A percentile compares a stretch with the other conserved stretches of the same genome.
Evolutionary conservation across 2,329 filamentous ascomycete species (phyloP).

Genomic region (Coleophoma cylindrospora): DNA sequence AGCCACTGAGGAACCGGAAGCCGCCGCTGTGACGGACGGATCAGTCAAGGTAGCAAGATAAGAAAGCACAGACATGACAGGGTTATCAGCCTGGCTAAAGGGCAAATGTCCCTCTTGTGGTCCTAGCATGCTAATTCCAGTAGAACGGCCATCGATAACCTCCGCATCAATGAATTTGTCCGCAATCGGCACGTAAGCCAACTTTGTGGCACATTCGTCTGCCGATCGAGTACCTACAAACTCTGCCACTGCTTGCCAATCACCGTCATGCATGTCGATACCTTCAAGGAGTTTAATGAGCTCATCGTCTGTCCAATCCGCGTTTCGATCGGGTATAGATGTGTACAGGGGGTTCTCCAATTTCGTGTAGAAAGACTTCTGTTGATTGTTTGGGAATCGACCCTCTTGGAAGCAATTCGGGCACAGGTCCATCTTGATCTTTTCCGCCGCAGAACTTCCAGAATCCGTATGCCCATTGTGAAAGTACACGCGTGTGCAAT

Average conservation of each 20-base stretch:
- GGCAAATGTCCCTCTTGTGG: conserved; percentile 76
- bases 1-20: conserved; percentile 81
- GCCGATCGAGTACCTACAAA: conserved; percentile 87
- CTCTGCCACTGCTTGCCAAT: conserved; percentile 90
- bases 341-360: conserved; percentile 85
- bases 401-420: conserved; percentile 85
- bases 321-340: conserved; percentile 73
- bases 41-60: conserved; percentile 91
- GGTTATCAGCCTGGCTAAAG: conserved; percentile 90
- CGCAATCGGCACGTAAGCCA: conserved; percentile 93
- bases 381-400: conserved; percentile 75
- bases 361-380: conserved; percentile 77
- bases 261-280: conserved; percentile 88
- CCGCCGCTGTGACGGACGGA: conserved; percentile 83
- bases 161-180: conserved; percentile 92
- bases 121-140: conserved; percentile 61
- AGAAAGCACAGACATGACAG: conserved; percentile 91
- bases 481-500: conserved; percentile 72
- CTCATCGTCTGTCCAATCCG: conserved; percentile 88
- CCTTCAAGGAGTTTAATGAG: conserved; percentile 85
- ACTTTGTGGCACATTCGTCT: conserved; percentile 96
- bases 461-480: conserved; percentile 55
- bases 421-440: conserved; percentile 80
- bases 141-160: conserved; percentile 46
- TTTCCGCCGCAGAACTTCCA: conserved; percentile 30